phyloP scores from a whole-genome alignment of 2,329 filamentous ascomycete genomes.

The Zasmidium citrigriseum region DNA sequence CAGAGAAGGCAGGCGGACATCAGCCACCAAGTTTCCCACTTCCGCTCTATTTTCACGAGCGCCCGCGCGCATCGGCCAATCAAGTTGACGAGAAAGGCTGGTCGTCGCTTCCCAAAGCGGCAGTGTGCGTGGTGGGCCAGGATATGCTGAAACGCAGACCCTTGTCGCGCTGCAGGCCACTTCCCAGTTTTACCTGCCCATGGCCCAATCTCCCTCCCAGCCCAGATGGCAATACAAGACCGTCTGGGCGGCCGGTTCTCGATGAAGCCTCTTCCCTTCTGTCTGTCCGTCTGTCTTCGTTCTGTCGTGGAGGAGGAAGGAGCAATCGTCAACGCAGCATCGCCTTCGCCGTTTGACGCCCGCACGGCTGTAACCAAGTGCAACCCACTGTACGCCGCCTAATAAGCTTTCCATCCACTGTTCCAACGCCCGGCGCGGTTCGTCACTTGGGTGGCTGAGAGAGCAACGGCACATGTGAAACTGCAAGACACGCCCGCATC shows the following conservation, averaged over 20 bases:
- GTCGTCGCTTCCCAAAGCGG: slow-evolving; percentile 1
- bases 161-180: slow-evolving; percentile 13
- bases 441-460: slow-evolving; percentile 10
- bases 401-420: slow-evolving; percentile 1
- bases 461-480: slow-evolving; percentile 9
- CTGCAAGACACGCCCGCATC: neutral
- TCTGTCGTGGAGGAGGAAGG: neutral
- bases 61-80: neutral
- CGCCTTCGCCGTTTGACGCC: neutral
- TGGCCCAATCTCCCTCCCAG: slow-evolving; percentile 18
- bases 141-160: slow-evolving; percentile 13
- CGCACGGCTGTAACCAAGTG: neutral
- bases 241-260: neutral
- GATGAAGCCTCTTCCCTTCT: neutral
- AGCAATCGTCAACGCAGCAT: neutral
- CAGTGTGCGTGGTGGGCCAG: slow-evolving; percentile 11
- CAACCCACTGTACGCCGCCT: neutral
- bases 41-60: neutral
- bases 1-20: neutral
- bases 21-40: neutral
- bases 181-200: slow-evolving; percentile 17
- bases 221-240: slow-evolving; percentile 3
- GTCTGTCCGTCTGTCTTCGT: neutral
- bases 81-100: neutral
- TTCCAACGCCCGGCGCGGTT: slow-evolving; percentile 2